Conservation (phyloP, 2,329 filamentous ascomycete species). For the Colletotrichum higginsianum region DNA sequence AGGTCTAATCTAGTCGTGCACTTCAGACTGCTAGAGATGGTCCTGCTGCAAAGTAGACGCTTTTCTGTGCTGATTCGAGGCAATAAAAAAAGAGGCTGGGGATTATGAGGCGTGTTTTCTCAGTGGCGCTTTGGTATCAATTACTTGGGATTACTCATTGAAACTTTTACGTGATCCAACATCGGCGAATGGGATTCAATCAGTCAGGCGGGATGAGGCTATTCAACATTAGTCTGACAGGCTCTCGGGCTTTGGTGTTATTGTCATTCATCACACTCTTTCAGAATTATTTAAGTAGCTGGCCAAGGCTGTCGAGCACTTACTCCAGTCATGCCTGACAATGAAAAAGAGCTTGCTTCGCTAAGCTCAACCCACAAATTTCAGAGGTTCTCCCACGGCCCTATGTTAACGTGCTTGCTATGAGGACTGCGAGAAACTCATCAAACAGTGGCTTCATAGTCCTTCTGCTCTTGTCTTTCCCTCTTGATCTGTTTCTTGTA, state of each 20-base stretch:
- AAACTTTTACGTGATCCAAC: neutral
- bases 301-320: constrained; percentile 23
- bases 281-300: neutral
- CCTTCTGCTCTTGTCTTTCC: constrained; percentile 29
- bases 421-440: too few species aligned
- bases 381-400: neutral
- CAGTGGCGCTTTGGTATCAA: constrained; percentile 14
- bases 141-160: neutral
- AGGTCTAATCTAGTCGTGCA: constrained; percentile 30
- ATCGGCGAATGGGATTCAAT: constrained; percentile 28
- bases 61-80: neutral
- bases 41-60: constrained; percentile 9
- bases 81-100: neutral
- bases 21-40: neutral
- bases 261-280: constrained; percentile 30
- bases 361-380: neutral
- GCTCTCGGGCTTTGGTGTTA: constrained; percentile 24
- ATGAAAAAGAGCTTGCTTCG: constrained; percentile 8
- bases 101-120: neutral
- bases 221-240: constrained; percentile 41
- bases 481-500: constrained; percentile 48
- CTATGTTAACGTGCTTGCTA: too few species aligned
- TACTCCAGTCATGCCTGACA: constrained; percentile 24
- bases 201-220: constrained; percentile 28
- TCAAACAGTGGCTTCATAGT: neutral